Base-by-base conservation (phyloP, 495 filamentous ascomycete genomes). In the Aeminium ludgeri region DNA sequence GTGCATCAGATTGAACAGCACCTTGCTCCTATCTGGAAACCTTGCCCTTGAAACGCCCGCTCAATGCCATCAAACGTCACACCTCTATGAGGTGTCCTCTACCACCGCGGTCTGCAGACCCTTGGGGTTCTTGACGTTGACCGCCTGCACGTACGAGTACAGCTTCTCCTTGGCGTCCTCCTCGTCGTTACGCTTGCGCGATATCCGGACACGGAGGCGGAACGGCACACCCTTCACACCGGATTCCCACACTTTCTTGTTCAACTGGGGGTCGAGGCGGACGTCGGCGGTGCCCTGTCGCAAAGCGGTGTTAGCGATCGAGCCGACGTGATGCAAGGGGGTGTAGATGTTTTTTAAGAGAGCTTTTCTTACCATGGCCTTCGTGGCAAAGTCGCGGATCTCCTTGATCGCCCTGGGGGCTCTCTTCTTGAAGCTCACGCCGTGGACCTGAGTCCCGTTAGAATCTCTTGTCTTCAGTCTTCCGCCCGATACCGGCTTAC, bases 181-280 rank as follows among this genome's bases (percentile, higher is more conserved):
- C 73, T 99, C 89, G 63, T 99, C 89, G 73, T 99, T 99, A 74
- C 89, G 86, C 78, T 92, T 89, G 63, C 89, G 83, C 53, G 84
- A 92, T 70, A 99, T 93, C 68, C 91, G 83, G 56, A 99, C 73
- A 57, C 89, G 86, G 50, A 99, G 73, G 64, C 89, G 76, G 79
- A 80, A 96, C 40, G 86, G 84, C 50, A 93, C 86, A 59, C 91
- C 91, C 76, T 95, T 95, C 69, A 99, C 76, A 64, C 89, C 89
- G 60, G 80, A 72, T 67, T 99, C 91, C 89, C 89, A 99, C 66
- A 99, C 87, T 74, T 99, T 95, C 80, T 99, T 99, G 78, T 99
- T 99, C 51, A 99, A 70, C 64, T 83, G 81, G 50, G 89, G 89
- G 72, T 96, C 89, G 60, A 99, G 66, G 52, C 89, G 89, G 69